Base-by-base conservation (phyloP, 2,329 filamentous ascomycete genomes). In the Fusarium secorum region DNA sequence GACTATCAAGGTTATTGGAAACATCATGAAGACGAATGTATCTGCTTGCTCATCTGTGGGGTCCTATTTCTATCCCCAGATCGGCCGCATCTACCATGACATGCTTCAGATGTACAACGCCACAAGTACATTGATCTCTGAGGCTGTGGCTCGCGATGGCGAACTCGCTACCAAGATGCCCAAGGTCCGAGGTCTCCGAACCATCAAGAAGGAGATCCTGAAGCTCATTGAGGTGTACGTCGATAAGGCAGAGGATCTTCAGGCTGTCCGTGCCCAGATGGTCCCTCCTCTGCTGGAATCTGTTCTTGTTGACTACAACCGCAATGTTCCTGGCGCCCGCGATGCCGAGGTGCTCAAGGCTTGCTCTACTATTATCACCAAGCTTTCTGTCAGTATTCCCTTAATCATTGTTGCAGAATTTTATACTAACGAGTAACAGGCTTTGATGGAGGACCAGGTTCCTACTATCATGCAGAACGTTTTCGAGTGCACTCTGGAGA, bases 11-110 rank as follows among this genome's bases (percentile, higher is more conserved):
- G 91, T 99, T 74, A 95, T 99, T 70, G 96, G 96, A 73, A 99
- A 99, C 83, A 98, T 99, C 79, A 99, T 99, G 96, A 99, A 99
- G 88, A 99, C 96, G 2, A 99, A 99, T 76, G 96, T 99, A 8
- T 95, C 97, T n/a, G 96, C 96, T 38, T 99, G 96, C 81, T 93
- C 93, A 38, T 98, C 96, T 1, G 96, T 99, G 64, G 96, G 97
- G 36, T 90, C 93, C 56, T 99, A 98, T 83, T 99, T 99, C 82
- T 98, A 97, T 78, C 95, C 96, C 17, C 96, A 99, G 80, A 97
- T 99, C 75, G 96, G 95, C 42, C 92, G 94, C 62, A 98, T 99
- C 75, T 99, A 98, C 81, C 90, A 97, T 74, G 96, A 99, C 79
- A 98, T 99, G 95, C 85, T 99, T 62, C 95, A 96, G 77, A 99